Evolutionary conservation across 2,329 filamentous ascomycete genomes (phyloP).

Genomic region (Leptographium galeiforme): DNA sequence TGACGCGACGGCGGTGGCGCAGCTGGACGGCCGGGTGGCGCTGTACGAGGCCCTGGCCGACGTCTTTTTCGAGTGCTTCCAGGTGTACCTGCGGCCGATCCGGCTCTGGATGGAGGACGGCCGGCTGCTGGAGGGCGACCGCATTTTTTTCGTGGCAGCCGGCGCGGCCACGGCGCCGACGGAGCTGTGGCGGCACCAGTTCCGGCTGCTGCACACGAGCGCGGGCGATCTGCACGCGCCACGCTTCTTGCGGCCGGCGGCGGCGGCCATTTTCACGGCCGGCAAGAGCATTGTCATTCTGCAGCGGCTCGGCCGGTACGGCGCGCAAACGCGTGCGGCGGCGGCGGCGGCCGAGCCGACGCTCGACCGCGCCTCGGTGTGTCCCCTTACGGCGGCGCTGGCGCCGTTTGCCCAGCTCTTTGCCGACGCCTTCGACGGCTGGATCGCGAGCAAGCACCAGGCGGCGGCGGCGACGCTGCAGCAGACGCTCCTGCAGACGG

Average conservation of each 20-base stretch:
- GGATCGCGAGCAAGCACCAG: slow-evolving; percentile 64
- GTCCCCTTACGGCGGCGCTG: slow-evolving; percentile 31
- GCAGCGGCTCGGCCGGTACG: slow-evolving; percentile 50
- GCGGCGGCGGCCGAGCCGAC: slow-evolving; percentile 23
- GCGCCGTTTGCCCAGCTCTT: slow-evolving; percentile 67
- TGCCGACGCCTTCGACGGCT: slow-evolving; percentile 53
- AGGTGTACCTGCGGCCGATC: slow-evolving; percentile 69
- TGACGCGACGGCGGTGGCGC: slow-evolving; percentile 53
- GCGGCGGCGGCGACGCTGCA: slow-evolving; percentile 55
- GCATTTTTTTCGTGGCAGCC: slow-evolving; percentile 63
- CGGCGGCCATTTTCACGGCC: slow-evolving; percentile 64
- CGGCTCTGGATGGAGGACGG: slow-evolving; percentile 76
- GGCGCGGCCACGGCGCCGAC: slow-evolving; percentile 41
- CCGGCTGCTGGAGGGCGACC: slow-evolving; percentile 49
- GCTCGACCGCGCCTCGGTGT: slow-evolving; percentile 46
- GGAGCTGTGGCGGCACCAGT: slow-evolving; percentile 66
- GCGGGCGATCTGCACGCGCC: slow-evolving; percentile 55
- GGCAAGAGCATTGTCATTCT: slow-evolving; percentile 82
- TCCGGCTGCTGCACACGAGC: slow-evolving; percentile 47
- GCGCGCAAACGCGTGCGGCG: slow-evolving; percentile 19
- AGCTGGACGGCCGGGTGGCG: slow-evolving; percentile 50
- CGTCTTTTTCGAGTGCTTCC: slow-evolving; percentile 70
- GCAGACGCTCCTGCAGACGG: slow-evolving; percentile 52
- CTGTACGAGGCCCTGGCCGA: slow-evolving; percentile 50
- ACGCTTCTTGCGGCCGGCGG: slow-evolving; percentile 57